These are phyloP conservation scores for Leptographium flavum DNA, from an alignment of 2,329 filamentous ascomycete genomes.

Conservation along the genomic window DNA sequence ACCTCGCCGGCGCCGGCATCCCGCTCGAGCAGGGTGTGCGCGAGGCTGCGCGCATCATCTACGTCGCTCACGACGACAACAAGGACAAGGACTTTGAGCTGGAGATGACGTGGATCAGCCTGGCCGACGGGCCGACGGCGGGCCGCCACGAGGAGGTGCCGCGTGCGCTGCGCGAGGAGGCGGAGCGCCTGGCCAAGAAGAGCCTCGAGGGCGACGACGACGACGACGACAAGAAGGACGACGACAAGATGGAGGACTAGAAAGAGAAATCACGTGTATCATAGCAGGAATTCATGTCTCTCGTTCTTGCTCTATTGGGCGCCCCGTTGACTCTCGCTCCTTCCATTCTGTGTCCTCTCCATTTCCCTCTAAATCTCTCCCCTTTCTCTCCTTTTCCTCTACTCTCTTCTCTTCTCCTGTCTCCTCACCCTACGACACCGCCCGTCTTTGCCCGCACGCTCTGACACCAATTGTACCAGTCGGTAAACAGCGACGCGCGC, in stretches of 20 bases:
- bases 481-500: conserved; percentile 51
- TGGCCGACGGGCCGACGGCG: conserved; percentile 71
- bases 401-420: background rate
- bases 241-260: conserved; percentile 86
- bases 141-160: conserved; percentile 89
- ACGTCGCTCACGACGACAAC: conserved; percentile 94
- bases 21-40: conserved; percentile 81
- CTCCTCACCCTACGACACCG: no score
- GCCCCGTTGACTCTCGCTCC: background rate
- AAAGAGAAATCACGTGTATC: conserved; percentile 4
- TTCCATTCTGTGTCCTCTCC: background rate
- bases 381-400: background rate
- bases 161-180: conserved; percentile 78
- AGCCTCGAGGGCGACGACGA: conserved; percentile 78
- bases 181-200: conserved; percentile 84
- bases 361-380: background rate
- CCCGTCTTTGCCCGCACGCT: no score
- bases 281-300: background rate
- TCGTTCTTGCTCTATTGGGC: background rate
- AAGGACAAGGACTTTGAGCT: conserved; percentile 99
- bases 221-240: conserved; percentile 47
- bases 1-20: conserved; percentile 63
- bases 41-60: conserved; percentile 93
- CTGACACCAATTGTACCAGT: conserved; percentile 58
- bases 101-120: conserved; percentile 97